Conservation (phyloP, 2,329 filamentous ascomycete species). For the Calonectria pauciramosa region DNA sequence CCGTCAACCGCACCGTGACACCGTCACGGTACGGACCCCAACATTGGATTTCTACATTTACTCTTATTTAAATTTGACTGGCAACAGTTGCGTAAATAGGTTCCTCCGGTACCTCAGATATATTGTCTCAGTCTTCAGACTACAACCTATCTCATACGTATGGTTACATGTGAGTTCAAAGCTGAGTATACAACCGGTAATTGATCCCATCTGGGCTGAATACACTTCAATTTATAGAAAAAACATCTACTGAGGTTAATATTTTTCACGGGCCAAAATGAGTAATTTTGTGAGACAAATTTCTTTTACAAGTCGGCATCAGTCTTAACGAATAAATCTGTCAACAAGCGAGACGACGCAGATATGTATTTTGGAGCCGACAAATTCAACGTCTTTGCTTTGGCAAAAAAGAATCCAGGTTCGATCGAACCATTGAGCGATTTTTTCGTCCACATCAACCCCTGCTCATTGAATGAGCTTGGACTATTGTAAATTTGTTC, state of each 20-base stretch:
- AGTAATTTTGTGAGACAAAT: neutral
- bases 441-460: neutral
- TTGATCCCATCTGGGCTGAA: neutral
- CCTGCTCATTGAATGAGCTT: neutral
- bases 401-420: neutral
- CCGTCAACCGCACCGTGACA: too few relatives aligned
- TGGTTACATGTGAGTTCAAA: too few relatives aligned
- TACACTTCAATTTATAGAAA: neutral
- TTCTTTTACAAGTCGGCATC: neutral
- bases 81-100: neutral
- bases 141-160: neutral
- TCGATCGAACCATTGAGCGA: neutral
- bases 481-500: neutral
- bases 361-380: too few relatives aligned
- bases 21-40: too few relatives aligned
- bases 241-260: neutral
- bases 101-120: neutral
- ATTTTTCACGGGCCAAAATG: neutral
- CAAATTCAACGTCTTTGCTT: neutral
- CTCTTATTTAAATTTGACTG: neutral
- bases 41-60: too few relatives aligned
- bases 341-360: neutral
- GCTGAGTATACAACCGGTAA: too few relatives aligned
- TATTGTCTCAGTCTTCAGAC: neutral
- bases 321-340: neutral